Conservation (phyloP, 257 asterid species). For the Jacaranda copaia region DNA sequence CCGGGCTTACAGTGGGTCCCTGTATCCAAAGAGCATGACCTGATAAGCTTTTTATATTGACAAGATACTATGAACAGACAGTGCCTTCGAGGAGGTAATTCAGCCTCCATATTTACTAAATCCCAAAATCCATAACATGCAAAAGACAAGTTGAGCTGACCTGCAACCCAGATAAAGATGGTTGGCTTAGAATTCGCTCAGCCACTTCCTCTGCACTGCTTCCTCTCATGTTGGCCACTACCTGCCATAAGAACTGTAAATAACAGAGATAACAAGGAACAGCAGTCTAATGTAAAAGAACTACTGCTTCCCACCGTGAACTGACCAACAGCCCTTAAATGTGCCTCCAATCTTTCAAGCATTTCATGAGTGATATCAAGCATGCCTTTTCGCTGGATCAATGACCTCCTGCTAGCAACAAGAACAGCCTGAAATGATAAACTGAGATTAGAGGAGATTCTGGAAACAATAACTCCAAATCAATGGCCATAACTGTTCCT, state of each 20-base stretch:
- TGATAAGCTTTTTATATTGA: neutral
- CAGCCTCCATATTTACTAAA: neutral
- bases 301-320: constrained; percentile 69
- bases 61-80: neutral
- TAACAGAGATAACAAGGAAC: constrained; percentile 27
- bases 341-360: constrained; percentile 98
- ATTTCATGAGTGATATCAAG: constrained; percentile 92
- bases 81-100: neutral
- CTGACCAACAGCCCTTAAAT: constrained; percentile 82
- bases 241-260: constrained; percentile 53
- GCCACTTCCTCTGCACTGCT: constrained; percentile 95
- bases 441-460: constrained; percentile 31
- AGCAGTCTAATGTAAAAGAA: constrained; percentile 6
- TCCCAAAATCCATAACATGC: neutral
- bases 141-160: constrained; percentile 43
- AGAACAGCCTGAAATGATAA: constrained; percentile 75
- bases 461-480: constrained; percentile 16
- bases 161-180: constrained; percentile 93
- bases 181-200: constrained; percentile 77
- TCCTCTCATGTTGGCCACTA: constrained; percentile 97
- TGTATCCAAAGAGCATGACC: constrained; percentile 38
- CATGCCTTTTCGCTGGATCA: constrained; percentile 78
- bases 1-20: constrained; percentile 99
- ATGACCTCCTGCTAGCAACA: constrained; percentile 89
- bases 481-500: neutral